phyloP scores from a whole-genome alignment of 352 stramenopile species.

The Nothophytophthora sp. region DNA sequence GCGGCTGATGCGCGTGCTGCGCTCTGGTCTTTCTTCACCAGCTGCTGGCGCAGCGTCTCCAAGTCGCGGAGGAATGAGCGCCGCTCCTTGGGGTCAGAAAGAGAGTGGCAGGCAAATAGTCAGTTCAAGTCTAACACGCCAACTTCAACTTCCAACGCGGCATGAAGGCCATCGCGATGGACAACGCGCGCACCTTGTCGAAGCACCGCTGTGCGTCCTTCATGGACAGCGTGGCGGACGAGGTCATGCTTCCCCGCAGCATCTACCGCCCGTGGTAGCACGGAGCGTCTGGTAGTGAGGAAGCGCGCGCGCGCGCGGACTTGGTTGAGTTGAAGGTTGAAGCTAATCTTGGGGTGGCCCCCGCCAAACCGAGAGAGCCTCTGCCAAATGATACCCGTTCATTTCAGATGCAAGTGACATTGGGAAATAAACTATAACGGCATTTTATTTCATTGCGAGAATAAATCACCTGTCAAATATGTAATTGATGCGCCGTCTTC shows the following conservation, averaged over 20 bases:
- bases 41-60: constrained; percentile 70
- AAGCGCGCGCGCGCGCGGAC: not conserved
- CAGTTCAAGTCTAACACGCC: constrained; percentile 1
- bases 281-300: not conserved
- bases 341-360: constrained; percentile 21
- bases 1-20: constrained; percentile 43
- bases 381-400: constrained; percentile 6
- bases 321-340: no score
- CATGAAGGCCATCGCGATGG: not conserved
- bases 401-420: not conserved
- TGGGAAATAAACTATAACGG: no score
- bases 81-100: no score
- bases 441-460: no score
- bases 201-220: constrained; percentile 78
- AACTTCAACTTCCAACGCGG: constrained; percentile 19
- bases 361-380: no score
- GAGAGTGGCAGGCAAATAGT: not conserved
- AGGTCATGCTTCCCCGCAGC: constrained; percentile 14
- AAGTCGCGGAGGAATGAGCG: constrained; percentile 65
- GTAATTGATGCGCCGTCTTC: no score
- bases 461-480: no score
- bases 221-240: constrained; percentile 51
- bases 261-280: constrained; percentile 16
- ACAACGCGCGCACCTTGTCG: constrained; percentile 57
- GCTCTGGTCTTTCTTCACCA: constrained; percentile 75